Percentiles rank a stretch among this genome's conserved stretches.
phyloP scores from a whole-genome alignment of 352 stramenopile genomes.

The Pythium biforme region DNA sequence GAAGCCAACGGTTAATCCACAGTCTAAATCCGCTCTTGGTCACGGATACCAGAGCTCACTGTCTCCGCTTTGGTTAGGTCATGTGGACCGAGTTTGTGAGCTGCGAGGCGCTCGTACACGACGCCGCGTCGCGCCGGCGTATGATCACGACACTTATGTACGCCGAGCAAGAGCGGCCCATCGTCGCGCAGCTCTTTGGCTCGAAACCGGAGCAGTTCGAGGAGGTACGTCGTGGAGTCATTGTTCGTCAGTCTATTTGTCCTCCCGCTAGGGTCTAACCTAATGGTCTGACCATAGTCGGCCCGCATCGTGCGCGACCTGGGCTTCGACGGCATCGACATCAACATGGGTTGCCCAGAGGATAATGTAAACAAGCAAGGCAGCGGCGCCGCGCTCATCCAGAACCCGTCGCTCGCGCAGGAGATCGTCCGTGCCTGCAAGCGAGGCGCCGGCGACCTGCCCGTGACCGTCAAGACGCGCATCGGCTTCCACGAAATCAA shows the following conservation, averaged over 20 bases:
- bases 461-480: constrained; percentile 78
- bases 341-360: constrained; percentile 86
- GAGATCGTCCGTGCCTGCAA: constrained; percentile 70
- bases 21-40: neutral
- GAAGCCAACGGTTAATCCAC: constrained; percentile 52
- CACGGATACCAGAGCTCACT: too few species aligned
- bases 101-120: constrained; percentile 75
- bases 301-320: constrained; percentile 74
- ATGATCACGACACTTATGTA: constrained; percentile 84
- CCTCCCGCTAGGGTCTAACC: neutral
- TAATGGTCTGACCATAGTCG: constrained; percentile 35
- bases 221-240: constrained; percentile 44
- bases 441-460: constrained; percentile 56
- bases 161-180: constrained; percentile 62
- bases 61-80: constrained; percentile 2
- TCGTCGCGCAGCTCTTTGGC: constrained; percentile 82
- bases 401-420: constrained; percentile 56
- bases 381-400: constrained; percentile 66
- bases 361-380: constrained; percentile 78
- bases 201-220: constrained; percentile 87
- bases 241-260: neutral
- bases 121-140: constrained; percentile 50
- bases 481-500: constrained; percentile 78
- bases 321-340: constrained; percentile 84
- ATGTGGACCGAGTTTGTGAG: constrained; percentile 85